Base-by-base conservation (phyloP, 805 yeast genomes). In the Saccharomycopsis javanensis region DNA sequence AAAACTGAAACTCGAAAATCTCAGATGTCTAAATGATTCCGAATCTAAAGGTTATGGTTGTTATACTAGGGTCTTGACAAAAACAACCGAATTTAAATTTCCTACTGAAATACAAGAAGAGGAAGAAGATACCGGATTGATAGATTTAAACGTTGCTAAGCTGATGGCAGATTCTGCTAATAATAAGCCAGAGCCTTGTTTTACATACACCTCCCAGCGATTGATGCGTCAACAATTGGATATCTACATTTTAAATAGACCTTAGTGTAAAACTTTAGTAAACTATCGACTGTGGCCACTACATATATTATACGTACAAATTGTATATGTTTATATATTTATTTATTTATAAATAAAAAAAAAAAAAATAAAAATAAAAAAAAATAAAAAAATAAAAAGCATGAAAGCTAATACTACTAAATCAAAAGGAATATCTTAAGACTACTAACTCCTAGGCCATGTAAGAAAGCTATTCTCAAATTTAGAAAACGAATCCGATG, bases 401-500 rank as follows among this genome's bases (percentile, higher is more conserved):
- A 5, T 13, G 50, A 5, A 18, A 45, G 18, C 18, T 16, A 38
- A 16, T 38, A 15, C 4, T 20, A 2, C 8, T 6, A 3, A 38
- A n/a, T n/a, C n/a, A n/a, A n/a, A n/a, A n/a, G n/a, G n/a, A 10
- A n/a, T n/a, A 5, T 20, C 25, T 3, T 16, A 3, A 3, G 4
- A 38, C 3, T 10, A 20, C 28, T 23, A 48, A 48, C 16, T 50
- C 7, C 37, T 31, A 13, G 52, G 58, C 59, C 57, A 54, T 6
- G 51, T 18, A 50, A 57, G 53, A 18, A 55, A 58, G 18, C 55
- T 53, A 31, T 28, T 48, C 18, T 55, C 58, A 42, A 55, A 57
- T 10, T 53, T 54, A n/a, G 48, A 30, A 20, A 53, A 53, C 8
- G 46, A 31, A 30, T 57, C 59, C 10, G 53, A 18, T 5, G 50